Base-by-base conservation (phyloP, 805 yeast species). In the Metschnikowia picachoensis region DNA sequence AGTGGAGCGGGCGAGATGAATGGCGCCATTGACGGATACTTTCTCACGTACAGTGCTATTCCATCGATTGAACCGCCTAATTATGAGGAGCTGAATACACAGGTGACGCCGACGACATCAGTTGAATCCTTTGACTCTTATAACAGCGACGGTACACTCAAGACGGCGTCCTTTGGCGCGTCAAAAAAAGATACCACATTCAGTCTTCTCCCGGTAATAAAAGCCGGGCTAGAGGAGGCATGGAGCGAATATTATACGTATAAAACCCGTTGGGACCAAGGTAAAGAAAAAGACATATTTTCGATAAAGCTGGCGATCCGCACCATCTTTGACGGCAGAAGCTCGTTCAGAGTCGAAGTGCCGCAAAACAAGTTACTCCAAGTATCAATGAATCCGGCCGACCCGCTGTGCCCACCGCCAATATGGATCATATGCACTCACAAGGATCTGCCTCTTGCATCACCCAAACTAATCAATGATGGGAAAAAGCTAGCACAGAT, bases 1-100 rank as follows among this genome's bases (percentile, higher is more conserved):
- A 81, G 88, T 33, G 94, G 94, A 1, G 87, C 90, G 5, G 78
- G 87, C 36, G 92, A 85, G 49, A 63, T 86, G 54, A 85, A 86
- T 59, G 91, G 90, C 4, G 72, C 79, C 30, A 76, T 86, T n/a
- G 85, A 84, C 59, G 92, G 91, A 0, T 86, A 86, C 60, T 69
- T 84, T 36, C 72, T 84, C 32, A 80, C 83, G 39, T 86, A 85
- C 61, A 77, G 83, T 45, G 83, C 87, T 2, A 77, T 85, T 2
- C 94, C 95, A 0, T 72, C 78, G 17, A 55, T 68, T 30, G 70
- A 68, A 39, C 88, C 88, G 0, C 91, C 91, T 1, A 64, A 71
- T 0, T 84, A 84, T 55, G 74, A 72, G 12, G 54, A 50, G 52
- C 45, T 41, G 25, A 25, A 39, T 9, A 58, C 54, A 3, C 54